Percentiles rank a stretch among this genome's conserved stretches.
phyloP scores from a whole-genome alignment of 257 asterid genomes.

The Knoxia roxburghii region DNA sequence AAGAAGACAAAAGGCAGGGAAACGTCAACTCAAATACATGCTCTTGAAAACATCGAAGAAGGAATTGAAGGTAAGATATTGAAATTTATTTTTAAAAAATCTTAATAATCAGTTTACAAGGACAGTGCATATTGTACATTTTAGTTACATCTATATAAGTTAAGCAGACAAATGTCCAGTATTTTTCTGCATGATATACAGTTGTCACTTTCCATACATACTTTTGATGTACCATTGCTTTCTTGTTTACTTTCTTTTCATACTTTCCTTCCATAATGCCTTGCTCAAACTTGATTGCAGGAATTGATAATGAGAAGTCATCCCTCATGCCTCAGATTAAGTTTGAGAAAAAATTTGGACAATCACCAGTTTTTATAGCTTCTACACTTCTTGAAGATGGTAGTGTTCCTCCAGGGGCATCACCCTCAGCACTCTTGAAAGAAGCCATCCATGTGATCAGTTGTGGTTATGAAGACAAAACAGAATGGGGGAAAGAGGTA shows the following conservation, averaged over 20 bases:
- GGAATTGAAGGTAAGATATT: slow-evolving; percentile 71
- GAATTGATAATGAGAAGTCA: slow-evolving; percentile 71
- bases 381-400: slow-evolving; percentile 86
- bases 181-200: neutral
- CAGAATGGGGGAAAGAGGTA: slow-evolving; percentile 99
- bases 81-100: neutral
- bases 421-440: slow-evolving; percentile 93
- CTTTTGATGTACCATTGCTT: neutral
- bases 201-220: neutral
- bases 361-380: slow-evolving; percentile 87
- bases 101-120: neutral
- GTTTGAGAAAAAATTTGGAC: slow-evolving; percentile 87
- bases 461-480: slow-evolving; percentile 93
- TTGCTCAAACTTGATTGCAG: slow-evolving; percentile 32
- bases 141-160: neutral
- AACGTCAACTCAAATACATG: slow-evolving; percentile 81
- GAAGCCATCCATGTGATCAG: slow-evolving; percentile 98
- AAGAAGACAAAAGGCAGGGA: slow-evolving; percentile 63
- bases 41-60: slow-evolving; percentile 95
- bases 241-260: neutral
- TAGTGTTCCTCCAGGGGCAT: slow-evolving; percentile 75
- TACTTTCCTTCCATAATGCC: neutral
- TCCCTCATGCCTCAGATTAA: slow-evolving; percentile 80
- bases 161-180: neutral
- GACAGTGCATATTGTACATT: neutral